Conservation (phyloP, 2,329 filamentous ascomycete species). For the Myotisia sp. region DNA sequence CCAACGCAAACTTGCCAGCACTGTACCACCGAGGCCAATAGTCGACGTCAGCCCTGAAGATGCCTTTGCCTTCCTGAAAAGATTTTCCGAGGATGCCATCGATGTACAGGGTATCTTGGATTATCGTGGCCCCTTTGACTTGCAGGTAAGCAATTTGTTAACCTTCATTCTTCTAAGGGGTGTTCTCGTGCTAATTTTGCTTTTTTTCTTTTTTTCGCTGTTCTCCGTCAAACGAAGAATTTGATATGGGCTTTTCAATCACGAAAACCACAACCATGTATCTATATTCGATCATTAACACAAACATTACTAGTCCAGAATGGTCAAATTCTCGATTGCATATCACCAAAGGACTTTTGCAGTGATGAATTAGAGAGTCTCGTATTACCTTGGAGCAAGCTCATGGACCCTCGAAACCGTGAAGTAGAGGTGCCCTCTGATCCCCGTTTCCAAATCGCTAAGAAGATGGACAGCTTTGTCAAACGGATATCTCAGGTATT, state of each 20-base stretch:
- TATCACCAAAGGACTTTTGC: conserved; percentile 59
- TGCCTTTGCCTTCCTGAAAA: conserved; percentile 54
- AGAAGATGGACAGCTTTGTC: conserved; percentile 57
- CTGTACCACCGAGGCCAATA: conserved; percentile 81
- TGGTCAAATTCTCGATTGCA: conserved; percentile 52
- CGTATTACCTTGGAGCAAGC: conserved; percentile 54
- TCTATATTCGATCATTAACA: conserved; percentile 69
- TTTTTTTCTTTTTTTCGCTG: no score
- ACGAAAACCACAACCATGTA: conserved; percentile 65
- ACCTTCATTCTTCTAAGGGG: no score
- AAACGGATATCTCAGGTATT: conserved; percentile 37
- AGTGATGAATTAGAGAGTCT: conserved; percentile 68
- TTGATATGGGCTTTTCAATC: conserved; percentile 24
- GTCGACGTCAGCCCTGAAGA: conserved; percentile 61
- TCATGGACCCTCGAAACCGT: conserved; percentile 63
- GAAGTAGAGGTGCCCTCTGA: conserved; percentile 60
- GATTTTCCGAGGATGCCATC: conserved; percentile 56
- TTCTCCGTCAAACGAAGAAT: conserved; percentile 2
- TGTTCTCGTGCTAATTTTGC: no score
- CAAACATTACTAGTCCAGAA: conserved; percentile 62
- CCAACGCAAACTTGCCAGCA: conserved; percentile 82
- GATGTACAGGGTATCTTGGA: conserved; percentile 54
- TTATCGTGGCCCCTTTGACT: conserved; percentile 53
- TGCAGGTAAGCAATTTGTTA: conserved; percentile 52
- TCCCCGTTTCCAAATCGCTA: conserved; percentile 56